Percentiles rank a stretch among this genome's conserved stretches.
Evolutionary conservation across 2,329 filamentous ascomycete species (phyloP).

Genomic region (Pseudogymnoascus sp.): DNA sequence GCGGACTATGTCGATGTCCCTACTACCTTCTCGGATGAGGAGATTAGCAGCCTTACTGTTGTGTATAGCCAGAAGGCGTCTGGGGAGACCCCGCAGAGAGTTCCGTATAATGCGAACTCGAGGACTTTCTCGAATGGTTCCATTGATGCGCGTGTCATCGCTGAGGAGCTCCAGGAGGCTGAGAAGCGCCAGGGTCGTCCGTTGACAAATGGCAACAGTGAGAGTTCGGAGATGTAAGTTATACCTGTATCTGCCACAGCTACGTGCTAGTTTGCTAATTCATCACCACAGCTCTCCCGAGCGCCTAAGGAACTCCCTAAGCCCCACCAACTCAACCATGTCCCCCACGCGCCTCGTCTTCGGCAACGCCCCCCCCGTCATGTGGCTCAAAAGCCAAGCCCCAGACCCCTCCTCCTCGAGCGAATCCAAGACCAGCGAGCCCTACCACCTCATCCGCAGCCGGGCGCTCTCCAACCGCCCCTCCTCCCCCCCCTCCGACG

Average conservation of each 20-base stretch:
- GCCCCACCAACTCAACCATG: constrained; percentile 19
- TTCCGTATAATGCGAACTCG: constrained; percentile 31
- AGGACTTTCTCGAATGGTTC: constrained; percentile 47
- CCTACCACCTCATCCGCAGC: constrained; percentile 31
- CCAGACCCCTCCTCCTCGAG: constrained; percentile 22
- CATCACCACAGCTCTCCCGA: constrained; percentile 21
- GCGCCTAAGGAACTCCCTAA: constrained; percentile 19
- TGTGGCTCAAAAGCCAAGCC: constrained; percentile 29
- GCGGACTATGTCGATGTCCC: constrained; percentile 25
- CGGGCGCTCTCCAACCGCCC: constrained; percentile 32
- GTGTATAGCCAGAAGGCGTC: constrained; percentile 33
- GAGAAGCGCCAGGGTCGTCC: constrained; percentile 31
- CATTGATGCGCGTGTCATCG: constrained; percentile 43
- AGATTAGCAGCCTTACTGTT: constrained; percentile 44
- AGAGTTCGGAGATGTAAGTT: constrained; percentile 30
- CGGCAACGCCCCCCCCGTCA: constrained; percentile 27
- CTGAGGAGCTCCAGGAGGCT: constrained; percentile 36
- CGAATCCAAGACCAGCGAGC: constrained; percentile 27
- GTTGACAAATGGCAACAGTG: constrained; percentile 29
- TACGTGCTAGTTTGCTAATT: constrained; percentile 10
- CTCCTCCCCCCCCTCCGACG: constrained; percentile 28
- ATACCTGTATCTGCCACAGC: neutral
- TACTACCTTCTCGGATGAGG: constrained; percentile 41
- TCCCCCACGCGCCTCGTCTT: constrained; percentile 19
- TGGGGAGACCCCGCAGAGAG: constrained; percentile 27